Conservation (phyloP, 805 yeast species). For the Myxozyma neglecta region DNA sequence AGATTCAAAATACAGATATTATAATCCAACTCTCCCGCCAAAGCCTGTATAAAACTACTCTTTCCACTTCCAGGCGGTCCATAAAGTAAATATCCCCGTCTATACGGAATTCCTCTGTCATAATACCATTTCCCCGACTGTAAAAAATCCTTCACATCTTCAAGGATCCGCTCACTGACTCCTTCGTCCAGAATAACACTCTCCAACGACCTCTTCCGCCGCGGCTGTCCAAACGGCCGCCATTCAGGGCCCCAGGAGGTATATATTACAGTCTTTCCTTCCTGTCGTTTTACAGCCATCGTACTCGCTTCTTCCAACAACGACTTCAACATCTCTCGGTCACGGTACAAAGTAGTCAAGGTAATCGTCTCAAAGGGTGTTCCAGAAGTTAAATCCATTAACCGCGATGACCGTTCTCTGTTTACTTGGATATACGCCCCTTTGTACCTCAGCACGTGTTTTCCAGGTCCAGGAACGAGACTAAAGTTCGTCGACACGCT, state of each 20-base stretch:
- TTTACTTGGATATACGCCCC: slow-evolving; percentile 87
- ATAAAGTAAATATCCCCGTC: slow-evolving; percentile 88
- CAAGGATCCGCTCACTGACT: slow-evolving; percentile 61
- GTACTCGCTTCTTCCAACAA: slow-evolving; percentile 80
- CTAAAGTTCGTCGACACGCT: slow-evolving; percentile 82
- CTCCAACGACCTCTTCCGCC: slow-evolving; percentile 78
- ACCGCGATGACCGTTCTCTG: slow-evolving; percentile 85
- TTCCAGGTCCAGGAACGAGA: slow-evolving; percentile 96
- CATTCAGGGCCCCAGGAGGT: slow-evolving; percentile 98
- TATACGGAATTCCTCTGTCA: slow-evolving; percentile 94
- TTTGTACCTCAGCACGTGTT: slow-evolving; percentile 78
- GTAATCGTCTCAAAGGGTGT: slow-evolving; percentile 97
- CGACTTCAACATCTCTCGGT: slow-evolving; percentile 65
- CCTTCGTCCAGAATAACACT: slow-evolving; percentile 84
- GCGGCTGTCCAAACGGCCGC: slow-evolving; percentile 96
- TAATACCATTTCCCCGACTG: slow-evolving; percentile 85
- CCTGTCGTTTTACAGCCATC: slow-evolving; percentile 76
- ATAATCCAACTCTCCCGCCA: slow-evolving; percentile 95
- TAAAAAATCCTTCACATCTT: slow-evolving; percentile 80
- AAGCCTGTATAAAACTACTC: slow-evolving; percentile 91
- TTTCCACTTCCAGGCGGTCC: slow-evolving; percentile 99
- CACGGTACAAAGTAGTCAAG: slow-evolving; percentile 82
- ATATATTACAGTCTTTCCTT: slow-evolving; percentile 90
- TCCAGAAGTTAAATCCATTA: slow-evolving; percentile 86
- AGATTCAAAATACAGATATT: slow-evolving; percentile 90